Conservation (phyloP, 352 stramenopile genomes). For the Phytophthora nicotianae region DNA sequence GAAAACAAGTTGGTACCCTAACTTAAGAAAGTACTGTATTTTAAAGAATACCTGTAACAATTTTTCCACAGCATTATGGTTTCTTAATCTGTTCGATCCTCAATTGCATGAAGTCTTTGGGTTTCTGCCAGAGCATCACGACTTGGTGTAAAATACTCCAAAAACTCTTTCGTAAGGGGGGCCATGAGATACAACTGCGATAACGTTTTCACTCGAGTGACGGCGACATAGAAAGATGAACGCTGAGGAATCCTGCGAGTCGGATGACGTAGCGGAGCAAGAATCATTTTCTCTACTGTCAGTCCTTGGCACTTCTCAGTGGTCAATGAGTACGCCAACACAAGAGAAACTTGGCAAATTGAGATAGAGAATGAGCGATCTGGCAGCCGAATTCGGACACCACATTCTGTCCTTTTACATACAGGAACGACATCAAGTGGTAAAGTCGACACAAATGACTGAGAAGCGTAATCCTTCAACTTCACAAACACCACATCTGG, state of each 20-base stretch:
- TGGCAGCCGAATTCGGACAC: neutral
- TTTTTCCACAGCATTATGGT: no score
- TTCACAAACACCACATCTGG: neutral
- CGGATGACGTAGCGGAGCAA: neutral
- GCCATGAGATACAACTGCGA: no score
- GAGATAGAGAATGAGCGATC: neutral
- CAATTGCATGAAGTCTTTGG: no score
- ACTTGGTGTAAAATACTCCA: no score
- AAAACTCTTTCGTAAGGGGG: no score
- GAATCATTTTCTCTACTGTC: neutral
- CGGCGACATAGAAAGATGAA: neutral
- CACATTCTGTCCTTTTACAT: neutral
- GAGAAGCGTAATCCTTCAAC: neutral
- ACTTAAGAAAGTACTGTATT: no score
- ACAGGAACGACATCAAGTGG: neutral
- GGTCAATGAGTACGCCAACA: neutral
- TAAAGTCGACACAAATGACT: neutral
- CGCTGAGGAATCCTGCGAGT: neutral
- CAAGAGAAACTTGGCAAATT: neutral
- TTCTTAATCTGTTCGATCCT: no score
- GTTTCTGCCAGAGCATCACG: no score
- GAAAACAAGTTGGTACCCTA: no score
- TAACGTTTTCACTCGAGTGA: neutral
- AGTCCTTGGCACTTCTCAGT: neutral
- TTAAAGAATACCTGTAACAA: no score